Percentiles rank a stretch among this genome's conserved stretches.
Evolutionary conservation across 1,284 basidiomycete species (phyloP).

Genomic region (Sparassis latifolia): DNA sequence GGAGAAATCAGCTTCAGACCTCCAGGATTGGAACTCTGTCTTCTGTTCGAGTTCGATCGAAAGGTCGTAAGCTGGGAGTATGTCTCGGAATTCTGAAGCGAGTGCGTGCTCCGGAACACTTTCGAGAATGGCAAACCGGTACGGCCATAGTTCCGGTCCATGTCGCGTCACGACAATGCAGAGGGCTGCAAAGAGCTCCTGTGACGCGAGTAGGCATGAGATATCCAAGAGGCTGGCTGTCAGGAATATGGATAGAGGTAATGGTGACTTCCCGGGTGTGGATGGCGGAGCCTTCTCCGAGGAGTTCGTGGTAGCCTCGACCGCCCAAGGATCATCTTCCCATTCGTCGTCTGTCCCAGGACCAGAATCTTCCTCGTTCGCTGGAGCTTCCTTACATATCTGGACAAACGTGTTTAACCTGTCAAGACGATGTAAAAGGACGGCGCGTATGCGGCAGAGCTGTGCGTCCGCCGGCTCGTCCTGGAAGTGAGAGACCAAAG

Average conservation of each 20-base stretch:
- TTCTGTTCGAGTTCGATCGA: slow-evolving; percentile 38
- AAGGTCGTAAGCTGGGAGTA: slow-evolving; percentile 61
- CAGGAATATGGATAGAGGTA: slow-evolving; percentile 64
- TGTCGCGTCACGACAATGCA: slow-evolving; percentile 55
- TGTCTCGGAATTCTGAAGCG: slow-evolving; percentile 51
- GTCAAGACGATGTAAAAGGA: slow-evolving; percentile 59
- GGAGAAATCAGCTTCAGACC: slow-evolving; percentile 48
- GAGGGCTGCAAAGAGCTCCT: slow-evolving; percentile 52
- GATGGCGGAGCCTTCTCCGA: slow-evolving; percentile 16
- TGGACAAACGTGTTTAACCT: slow-evolving; percentile 62
- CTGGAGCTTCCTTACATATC: slow-evolving; percentile 39
- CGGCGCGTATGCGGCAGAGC: slow-evolving; percentile 53
- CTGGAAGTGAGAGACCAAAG: slow-evolving; percentile 45
- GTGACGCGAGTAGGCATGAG: slow-evolving; percentile 62
- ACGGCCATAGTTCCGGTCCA: slow-evolving; percentile 52
- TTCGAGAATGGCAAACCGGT: slow-evolving; percentile 64
- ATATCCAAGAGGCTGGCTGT: slow-evolving; percentile 47
- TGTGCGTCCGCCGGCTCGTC: slow-evolving; percentile 50
- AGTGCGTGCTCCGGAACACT: slow-evolving; percentile 67
- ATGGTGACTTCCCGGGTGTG: slow-evolving; percentile 27
- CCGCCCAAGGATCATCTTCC: slow-evolving; percentile 82
- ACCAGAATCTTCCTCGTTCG: slow-evolving; percentile 16
- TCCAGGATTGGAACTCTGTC: slow-evolving; percentile 33
- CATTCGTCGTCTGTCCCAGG: slow-evolving; percentile 46
- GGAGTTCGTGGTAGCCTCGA: slow-evolving; percentile 27